Evolutionary conservation across 192 early-diverging fungal species (phyloP).

Genomic region (Coemansia sp.): DNA sequence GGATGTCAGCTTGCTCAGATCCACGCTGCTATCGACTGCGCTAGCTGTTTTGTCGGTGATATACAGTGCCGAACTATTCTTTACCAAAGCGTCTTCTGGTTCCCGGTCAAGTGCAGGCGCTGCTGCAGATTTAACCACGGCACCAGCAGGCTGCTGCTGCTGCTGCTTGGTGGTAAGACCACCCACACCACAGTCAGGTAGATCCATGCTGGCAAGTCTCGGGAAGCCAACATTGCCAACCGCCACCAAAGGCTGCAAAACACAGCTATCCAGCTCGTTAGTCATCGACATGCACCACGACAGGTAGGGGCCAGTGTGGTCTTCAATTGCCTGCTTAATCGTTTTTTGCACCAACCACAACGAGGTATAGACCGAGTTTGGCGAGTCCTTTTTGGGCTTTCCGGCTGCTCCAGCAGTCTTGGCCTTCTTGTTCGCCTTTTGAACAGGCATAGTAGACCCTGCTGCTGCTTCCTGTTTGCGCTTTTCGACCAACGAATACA

Average conservation of each 20-base stretch:
- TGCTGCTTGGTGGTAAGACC: too few species aligned
- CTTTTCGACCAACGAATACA: conserved; percentile 17
- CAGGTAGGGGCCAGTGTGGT: neutral
- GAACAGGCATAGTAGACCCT: neutral
- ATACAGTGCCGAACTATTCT: too few species aligned
- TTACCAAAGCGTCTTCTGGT: too few species aligned
- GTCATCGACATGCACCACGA: neutral
- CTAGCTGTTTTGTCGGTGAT: too few species aligned
- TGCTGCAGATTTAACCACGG: too few species aligned
- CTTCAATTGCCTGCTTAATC: neutral
- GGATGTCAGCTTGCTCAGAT: conserved; percentile 4
- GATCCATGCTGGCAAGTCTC: too few species aligned
- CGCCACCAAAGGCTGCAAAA: conserved; percentile 21
- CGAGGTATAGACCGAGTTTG: neutral
- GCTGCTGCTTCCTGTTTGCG: conserved; percentile 8
- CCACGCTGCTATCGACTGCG: neutral
- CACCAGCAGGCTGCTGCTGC: too few species aligned
- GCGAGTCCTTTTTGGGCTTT: neutral
- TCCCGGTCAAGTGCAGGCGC: too few species aligned
- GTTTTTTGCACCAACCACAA: neutral
- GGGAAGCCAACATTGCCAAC: conserved; percentile 27
- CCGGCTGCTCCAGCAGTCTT: neutral
- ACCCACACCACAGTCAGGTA: too few species aligned
- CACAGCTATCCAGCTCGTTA: conserved; percentile 10
- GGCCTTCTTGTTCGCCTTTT: neutral